Conservation (phyloP, 352 stramenopile species). For the Globisporangium paddicum region DNA sequence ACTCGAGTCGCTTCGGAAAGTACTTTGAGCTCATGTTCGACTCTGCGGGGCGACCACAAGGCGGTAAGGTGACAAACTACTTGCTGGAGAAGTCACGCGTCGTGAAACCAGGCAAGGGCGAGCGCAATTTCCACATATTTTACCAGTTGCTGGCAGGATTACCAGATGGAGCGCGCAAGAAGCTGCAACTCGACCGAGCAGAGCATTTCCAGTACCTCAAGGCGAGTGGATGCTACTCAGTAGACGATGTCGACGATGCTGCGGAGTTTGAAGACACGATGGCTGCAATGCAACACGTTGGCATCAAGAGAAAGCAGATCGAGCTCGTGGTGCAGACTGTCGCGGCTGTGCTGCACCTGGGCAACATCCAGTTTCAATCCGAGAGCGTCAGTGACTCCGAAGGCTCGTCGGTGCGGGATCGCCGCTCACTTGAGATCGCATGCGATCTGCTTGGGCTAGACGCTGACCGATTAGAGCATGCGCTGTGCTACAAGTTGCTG, state of each 20-base stretch:
- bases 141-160: constrained; percentile 88
- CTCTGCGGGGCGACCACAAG: constrained; percentile 66
- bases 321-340: constrained; percentile 85
- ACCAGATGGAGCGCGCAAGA: constrained; percentile 45
- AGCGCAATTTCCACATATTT: constrained; percentile 95
- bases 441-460: constrained; percentile 72
- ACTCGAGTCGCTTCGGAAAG: constrained; percentile 95
- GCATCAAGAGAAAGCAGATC: constrained; percentile 87
- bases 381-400: constrained; percentile 69
- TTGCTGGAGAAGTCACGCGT: constrained; percentile 91
- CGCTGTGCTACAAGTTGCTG: constrained; percentile 80
- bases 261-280: constrained; percentile 87
- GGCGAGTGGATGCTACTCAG: constrained; percentile 82
- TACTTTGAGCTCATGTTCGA: constrained; percentile 95
- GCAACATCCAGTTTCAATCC: constrained; percentile 67
- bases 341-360: constrained; percentile 73
- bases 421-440: constrained; percentile 51
- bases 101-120: constrained; percentile 77
- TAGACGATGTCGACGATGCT: constrained; percentile 91
- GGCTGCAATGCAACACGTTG: constrained; percentile 84
- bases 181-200: constrained; percentile 65
- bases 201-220: constrained; percentile 89
- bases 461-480: constrained; percentile 51
- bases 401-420: constrained; percentile 45
- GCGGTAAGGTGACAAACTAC: constrained; percentile 91